Evolutionary conservation across 139 green algal species (phyloP).

Genomic region (Ettlia oleoabundans): DNA sequence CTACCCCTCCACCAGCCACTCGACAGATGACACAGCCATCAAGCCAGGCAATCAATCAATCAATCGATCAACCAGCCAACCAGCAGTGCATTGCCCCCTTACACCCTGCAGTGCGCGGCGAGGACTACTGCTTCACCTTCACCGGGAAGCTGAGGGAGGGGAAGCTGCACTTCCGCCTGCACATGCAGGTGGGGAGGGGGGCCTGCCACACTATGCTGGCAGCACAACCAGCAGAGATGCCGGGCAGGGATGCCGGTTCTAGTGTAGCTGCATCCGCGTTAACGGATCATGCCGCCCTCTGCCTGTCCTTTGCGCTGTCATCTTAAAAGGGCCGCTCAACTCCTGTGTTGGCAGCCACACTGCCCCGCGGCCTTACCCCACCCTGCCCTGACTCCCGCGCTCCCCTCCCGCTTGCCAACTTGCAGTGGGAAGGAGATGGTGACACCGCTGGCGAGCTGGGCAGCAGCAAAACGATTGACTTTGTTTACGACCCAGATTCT

Average conservation of each 20-base stretch:
- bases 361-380: too few species aligned
- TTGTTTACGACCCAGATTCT: conserved; percentile 90
- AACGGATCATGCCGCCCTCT: too few species aligned
- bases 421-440: conserved; percentile 57
- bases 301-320: too few species aligned
- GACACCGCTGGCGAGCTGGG: conserved; percentile 15
- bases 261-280: too few species aligned
- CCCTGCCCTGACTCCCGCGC: too few species aligned
- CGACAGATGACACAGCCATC: not conserved
- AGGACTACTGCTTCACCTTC: conserved; percentile 94
- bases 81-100: not conserved
- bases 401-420: too few species aligned
- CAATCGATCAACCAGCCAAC: not conserved
- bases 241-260: too few species aligned
- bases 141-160: conserved; percentile 75
- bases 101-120: conserved; percentile 66
- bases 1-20: not conserved
- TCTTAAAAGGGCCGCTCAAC: too few species aligned
- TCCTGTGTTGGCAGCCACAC: too few species aligned
- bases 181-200: too few species aligned
- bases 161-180: conserved; percentile 88
- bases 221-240: too few species aligned
- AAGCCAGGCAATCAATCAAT: not conserved
- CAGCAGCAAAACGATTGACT: conserved; percentile 89
- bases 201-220: too few species aligned